These are phyloP conservation scores for Penicillium nucicola DNA, from an alignment of 495 filamentous ascomycete genomes.

Conservation along the genomic window DNA sequence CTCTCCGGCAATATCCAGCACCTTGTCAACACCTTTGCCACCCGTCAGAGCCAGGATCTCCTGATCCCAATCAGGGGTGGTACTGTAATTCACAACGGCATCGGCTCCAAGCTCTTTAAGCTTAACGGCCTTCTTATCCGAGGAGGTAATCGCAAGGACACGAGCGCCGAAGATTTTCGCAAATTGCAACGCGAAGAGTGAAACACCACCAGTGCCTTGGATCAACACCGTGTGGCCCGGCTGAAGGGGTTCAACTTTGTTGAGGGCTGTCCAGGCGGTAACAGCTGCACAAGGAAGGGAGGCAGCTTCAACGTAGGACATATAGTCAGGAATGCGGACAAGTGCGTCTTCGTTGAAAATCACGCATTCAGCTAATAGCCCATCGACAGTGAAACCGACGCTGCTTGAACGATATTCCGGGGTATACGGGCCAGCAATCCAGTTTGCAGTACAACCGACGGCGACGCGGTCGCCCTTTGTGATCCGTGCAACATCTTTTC, in stretches of 20 bases:
- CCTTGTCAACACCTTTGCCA: slow-evolving; percentile 54
- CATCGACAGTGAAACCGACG: slow-evolving; percentile 37
- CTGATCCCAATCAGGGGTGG: slow-evolving; percentile 58
- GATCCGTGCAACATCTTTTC: too few species aligned
- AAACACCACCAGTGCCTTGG: slow-evolving; percentile 66
- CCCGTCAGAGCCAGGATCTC: slow-evolving; percentile 51
- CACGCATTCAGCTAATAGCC: slow-evolving; percentile 63
- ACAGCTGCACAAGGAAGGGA: slow-evolving; percentile 27
- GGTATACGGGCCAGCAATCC: too few species aligned
- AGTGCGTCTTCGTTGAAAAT: slow-evolving; percentile 75
- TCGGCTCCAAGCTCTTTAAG: slow-evolving; percentile 37
- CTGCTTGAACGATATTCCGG: too few species aligned
- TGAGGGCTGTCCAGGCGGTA: slow-evolving; percentile 30
- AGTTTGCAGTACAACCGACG: too few species aligned
- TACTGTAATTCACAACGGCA: slow-evolving; percentile 57
- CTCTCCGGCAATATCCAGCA: slow-evolving; percentile 54
- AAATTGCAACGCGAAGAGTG: slow-evolving; percentile 50
- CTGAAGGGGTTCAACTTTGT: neutral
- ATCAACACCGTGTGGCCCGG: slow-evolving; percentile 58
- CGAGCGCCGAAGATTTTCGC: slow-evolving; percentile 33
- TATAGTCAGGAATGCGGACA: slow-evolving; percentile 22
- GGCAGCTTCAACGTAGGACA: slow-evolving; percentile 20
- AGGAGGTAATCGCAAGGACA: slow-evolving; percentile 41
- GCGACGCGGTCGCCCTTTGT: too few species aligned
- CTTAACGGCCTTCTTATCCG: slow-evolving; percentile 25